Percentiles rank a stretch among this genome's conserved stretches.
Conservation (phyloP, 768 basidiomycete genomes). For the Tricholoma sp. region DNA sequence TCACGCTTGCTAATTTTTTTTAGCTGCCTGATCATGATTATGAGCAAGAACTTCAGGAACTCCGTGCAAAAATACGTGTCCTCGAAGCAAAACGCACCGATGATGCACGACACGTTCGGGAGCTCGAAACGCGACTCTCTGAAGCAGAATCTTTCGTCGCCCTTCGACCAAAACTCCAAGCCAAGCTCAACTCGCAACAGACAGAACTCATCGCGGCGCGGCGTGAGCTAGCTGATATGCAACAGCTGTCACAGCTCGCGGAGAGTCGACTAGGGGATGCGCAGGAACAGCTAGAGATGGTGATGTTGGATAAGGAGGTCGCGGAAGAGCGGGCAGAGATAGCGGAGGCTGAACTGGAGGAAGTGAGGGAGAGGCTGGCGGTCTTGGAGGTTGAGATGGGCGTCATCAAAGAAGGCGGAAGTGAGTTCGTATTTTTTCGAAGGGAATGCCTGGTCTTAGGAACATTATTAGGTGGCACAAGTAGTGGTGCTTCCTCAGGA, state of each 20-base stretch:
- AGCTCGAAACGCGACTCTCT: slow-evolving; percentile 76
- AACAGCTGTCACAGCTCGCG: slow-evolving; percentile 67
- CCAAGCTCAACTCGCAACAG: slow-evolving; percentile 77
- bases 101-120: slow-evolving; percentile 77
- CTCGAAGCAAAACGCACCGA: slow-evolving; percentile 85
- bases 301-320: slow-evolving; percentile 92
- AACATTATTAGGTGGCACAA: slow-evolving; percentile 11
- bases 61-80: slow-evolving; percentile 77
- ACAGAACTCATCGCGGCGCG: slow-evolving; percentile 72
- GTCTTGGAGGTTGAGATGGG: slow-evolving; percentile 80
- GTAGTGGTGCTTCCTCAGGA: slow-evolving; percentile 26
- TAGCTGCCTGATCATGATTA: slow-evolving; percentile 28
- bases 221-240: slow-evolving; percentile 72
- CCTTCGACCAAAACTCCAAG: slow-evolving; percentile 85
- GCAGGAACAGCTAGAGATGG: slow-evolving; percentile 91
- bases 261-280: slow-evolving; percentile 72
- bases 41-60: slow-evolving; percentile 69
- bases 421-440: slow-evolving; percentile 12
- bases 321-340: slow-evolving; percentile 90
- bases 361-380: slow-evolving; percentile 71
- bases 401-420: slow-evolving; percentile 61
- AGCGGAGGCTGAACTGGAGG: slow-evolving; percentile 74
- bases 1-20: neutral
- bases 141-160: slow-evolving; percentile 84
- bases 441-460: neutral